A percentile compares a stretch with the other conserved stretches of the same genome.
phyloP scores from a whole-genome alignment of 108 stramenopile genomes.

The Fistulifera solaris region DNA sequence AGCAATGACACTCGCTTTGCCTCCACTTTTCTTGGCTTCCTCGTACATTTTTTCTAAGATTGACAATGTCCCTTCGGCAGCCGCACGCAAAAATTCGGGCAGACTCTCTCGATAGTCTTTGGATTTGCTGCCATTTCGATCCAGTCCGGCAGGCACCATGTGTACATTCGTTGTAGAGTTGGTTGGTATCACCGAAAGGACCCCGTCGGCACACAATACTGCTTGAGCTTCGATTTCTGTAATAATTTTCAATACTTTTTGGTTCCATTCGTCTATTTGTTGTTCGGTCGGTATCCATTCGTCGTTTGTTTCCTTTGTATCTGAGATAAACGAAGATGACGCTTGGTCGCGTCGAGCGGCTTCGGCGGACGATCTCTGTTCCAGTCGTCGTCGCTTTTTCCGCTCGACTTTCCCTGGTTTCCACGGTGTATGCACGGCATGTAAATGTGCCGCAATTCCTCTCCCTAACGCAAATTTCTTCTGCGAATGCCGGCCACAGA shows the following conservation, averaged over 20 bases:
- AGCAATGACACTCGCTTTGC: slow-evolving; percentile 9
- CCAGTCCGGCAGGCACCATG: slow-evolving; percentile 8
- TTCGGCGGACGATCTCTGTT: neutral
- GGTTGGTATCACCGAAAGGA: too few relatives aligned
- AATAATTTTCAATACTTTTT: slow-evolving; percentile 46
- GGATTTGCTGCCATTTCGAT: slow-evolving; percentile 40
- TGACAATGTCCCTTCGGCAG: slow-evolving; percentile 49
- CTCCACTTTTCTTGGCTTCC: neutral
- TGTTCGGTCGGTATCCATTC: slow-evolving; percentile 45
- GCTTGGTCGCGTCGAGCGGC: too few relatives aligned
- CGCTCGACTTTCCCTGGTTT: slow-evolving; percentile 27
- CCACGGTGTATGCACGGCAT: slow-evolving; percentile 82
- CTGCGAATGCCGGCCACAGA: slow-evolving; percentile 29
- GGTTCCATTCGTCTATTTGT: slow-evolving; percentile 53
- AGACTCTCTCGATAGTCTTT: slow-evolving; percentile 56
- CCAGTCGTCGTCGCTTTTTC: neutral
- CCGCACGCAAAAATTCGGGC: slow-evolving; percentile 58
- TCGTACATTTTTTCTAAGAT: slow-evolving; percentile 19
- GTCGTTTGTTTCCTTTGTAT: neutral
- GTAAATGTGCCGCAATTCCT: slow-evolving; percentile 70
- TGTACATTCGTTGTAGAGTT: slow-evolving; percentile 3
- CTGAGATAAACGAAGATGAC: too few relatives aligned
- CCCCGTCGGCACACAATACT: slow-evolving; percentile 3
- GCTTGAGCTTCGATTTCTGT: slow-evolving; percentile 26
- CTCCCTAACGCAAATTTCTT: slow-evolving; percentile 56